A percentile compares a stretch with the other conserved stretches of the same genome.
These are phyloP conservation scores for Heliocybe sulcata DNA, from an alignment of 1,284 basidiomycete species.

Conservation along the genomic window DNA sequence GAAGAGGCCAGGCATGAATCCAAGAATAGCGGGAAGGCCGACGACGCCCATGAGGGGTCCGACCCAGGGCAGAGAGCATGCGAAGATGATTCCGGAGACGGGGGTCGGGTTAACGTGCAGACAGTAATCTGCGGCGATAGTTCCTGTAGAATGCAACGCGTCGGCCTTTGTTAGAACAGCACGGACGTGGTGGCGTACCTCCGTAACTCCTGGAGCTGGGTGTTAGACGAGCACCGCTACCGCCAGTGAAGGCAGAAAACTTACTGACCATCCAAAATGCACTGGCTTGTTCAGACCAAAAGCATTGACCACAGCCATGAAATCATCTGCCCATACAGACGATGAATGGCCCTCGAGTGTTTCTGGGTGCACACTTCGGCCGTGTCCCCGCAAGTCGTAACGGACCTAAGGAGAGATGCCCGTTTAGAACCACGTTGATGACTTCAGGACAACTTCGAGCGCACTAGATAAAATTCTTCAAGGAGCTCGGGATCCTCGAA, in stretches of 20 bases:
- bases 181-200: too few species aligned
- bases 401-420: slow-evolving; percentile 16
- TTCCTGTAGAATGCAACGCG: slow-evolving; percentile 9
- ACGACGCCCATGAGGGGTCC: slow-evolving; percentile 10
- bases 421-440: slow-evolving; percentile 8
- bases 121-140: slow-evolving; percentile 15
- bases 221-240: background rate
- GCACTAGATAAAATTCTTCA: background rate
- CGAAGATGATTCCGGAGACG: slow-evolving; percentile 14
- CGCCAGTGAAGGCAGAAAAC: too few species aligned
- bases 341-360: slow-evolving; percentile 14
- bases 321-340: slow-evolving; percentile 19
- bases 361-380: slow-evolving; percentile 17
- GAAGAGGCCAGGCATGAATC: slow-evolving; percentile 8
- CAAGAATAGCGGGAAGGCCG: slow-evolving; percentile 12
- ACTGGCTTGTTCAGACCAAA: slow-evolving; percentile 18
- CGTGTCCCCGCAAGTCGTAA: slow-evolving; percentile 25
- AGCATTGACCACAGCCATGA: slow-evolving; percentile 16
- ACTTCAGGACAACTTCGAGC: background rate
- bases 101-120: slow-evolving; percentile 10
- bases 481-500: background rate
- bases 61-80: slow-evolving; percentile 14
- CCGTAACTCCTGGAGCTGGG: background rate
- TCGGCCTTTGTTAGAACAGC: background rate
- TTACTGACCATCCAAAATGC: slow-evolving; percentile 20